phyloP scores from a whole-genome alignment of 1,284 basidiomycete species.

The Apiotrichum laibachii region DNA sequence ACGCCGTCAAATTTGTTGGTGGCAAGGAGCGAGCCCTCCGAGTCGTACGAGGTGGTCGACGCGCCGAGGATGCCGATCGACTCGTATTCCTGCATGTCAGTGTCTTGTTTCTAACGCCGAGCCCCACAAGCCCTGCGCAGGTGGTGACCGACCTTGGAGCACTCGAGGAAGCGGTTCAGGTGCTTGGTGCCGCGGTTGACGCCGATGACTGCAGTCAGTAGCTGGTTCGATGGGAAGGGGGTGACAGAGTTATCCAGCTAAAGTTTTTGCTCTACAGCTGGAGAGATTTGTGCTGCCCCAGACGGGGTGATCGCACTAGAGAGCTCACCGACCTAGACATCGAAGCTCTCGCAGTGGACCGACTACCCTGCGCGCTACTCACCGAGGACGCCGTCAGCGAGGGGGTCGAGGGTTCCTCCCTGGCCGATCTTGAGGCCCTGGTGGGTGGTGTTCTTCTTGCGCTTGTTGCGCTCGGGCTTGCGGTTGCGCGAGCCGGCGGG shows the following conservation, averaged over 20 bases:
- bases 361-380: slow-evolving; percentile 50
- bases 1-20: slow-evolving; percentile 79
- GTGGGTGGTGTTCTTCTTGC: slow-evolving; percentile 43
- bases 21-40: slow-evolving; percentile 73
- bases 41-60: slow-evolving; percentile 93
- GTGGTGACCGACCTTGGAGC: slow-evolving; percentile 69
- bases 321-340: too few species aligned
- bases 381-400: slow-evolving; percentile 75
- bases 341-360: slow-evolving; percentile 12
- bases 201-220: slow-evolving; percentile 67
- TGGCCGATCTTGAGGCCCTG: slow-evolving; percentile 51
- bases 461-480: slow-evolving; percentile 25
- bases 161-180: slow-evolving; percentile 78
- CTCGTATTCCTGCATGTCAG: slow-evolving; percentile 71
- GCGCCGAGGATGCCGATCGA: slow-evolving; percentile 89
- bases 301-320: too few species aligned
- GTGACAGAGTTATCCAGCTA: neutral
- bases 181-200: slow-evolving; percentile 88
- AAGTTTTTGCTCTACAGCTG: too few species aligned
- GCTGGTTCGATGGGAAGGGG: neutral
- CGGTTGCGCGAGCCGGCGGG: slow-evolving; percentile 4
- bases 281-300: too few species aligned
- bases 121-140: too few species aligned
- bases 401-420: slow-evolving; percentile 79
- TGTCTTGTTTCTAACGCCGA: too few species aligned